These are phyloP conservation scores for Botrytis elliptica DNA, from an alignment of 2,329 filamentous ascomycete species.

Conservation along the genomic window DNA sequence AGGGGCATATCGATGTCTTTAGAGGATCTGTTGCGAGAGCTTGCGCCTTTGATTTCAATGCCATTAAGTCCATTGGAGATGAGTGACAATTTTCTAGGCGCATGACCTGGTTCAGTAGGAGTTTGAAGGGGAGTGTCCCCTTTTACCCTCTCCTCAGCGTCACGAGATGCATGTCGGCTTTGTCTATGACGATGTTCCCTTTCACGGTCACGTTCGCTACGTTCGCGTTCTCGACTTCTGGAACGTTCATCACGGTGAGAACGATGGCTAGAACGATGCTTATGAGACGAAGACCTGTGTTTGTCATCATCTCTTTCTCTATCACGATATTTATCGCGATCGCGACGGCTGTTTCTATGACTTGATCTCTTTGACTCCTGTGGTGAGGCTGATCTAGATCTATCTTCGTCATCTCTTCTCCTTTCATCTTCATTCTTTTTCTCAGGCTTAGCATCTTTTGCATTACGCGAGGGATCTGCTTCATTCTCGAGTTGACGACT, in stretches of 20 bases:
- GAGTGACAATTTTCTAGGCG: slow-evolving; percentile 28
- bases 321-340: slow-evolving; percentile 52
- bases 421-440: slow-evolving; percentile 28
- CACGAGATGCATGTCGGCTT: slow-evolving; percentile 32
- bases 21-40: slow-evolving; percentile 30
- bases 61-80: slow-evolving; percentile 29
- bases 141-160: slow-evolving; percentile 26
- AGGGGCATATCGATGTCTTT: slow-evolving; percentile 35
- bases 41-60: slow-evolving; percentile 39
- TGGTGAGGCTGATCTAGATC: slow-evolving; percentile 64
- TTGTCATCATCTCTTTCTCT: slow-evolving; percentile 46
- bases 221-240: slow-evolving; percentile 49
- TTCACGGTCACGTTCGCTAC: slow-evolving; percentile 44
- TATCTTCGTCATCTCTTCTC: slow-evolving; percentile 48
- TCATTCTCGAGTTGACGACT: slow-evolving; percentile 34
- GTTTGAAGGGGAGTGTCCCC: slow-evolving; percentile 24
- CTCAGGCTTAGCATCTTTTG: slow-evolving; percentile 26
- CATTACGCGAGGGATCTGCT: slow-evolving; percentile 25
- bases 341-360: slow-evolving; percentile 58
- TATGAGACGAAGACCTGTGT: slow-evolving; percentile 41
- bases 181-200: slow-evolving; percentile 42
- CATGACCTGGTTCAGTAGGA: slow-evolving; percentile 25
- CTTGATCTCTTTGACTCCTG: slow-evolving; percentile 56
- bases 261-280: slow-evolving; percentile 48
- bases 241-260: slow-evolving; percentile 48